Evolutionary conservation across 164 flowering plant genomes (phyloP), one percentile per base, ranked within the genome.

Genomic region (Chimonanthus praecox): DNA sequence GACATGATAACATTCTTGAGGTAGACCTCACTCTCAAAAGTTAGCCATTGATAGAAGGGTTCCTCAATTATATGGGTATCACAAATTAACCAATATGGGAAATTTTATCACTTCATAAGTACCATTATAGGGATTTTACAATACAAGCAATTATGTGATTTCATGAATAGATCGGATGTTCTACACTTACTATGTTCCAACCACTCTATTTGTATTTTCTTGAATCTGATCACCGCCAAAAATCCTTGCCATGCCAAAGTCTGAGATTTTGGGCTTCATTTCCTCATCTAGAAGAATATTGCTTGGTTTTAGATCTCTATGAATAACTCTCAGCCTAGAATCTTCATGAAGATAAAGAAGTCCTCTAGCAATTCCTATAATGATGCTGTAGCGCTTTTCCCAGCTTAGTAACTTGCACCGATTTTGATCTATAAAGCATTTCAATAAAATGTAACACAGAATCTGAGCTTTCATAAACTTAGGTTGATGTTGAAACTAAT

Each of bases 321-420:
- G 92, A 7, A 88, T 84, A 9, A 88, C 82, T 51, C 70, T 73
- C 11, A 85, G 15, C 47, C 46, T 20, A 44, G 47, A 65, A 65
- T 48, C 71, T 68, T 68, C 33, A 48, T 68, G 58, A 47, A 68
- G 71, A 68, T 68, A 68, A 7, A 68, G 5, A 11, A 68, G 20
- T 11, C 71, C 71, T 20, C 54, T 18, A 15, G 33, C 2, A 6
- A 68, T 20, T 44, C 71, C 54, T 6, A 68, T 15, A 15, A 68
- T 68, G 21, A 68, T 68, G 54, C 48, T 44, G 71, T 47, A 68
- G 43, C 58, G 71, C 58, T 47, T 68, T 15, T 47, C 33, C 54
- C 58, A 68, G 33, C 48, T 43, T 44, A 68, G n/a, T 21, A 68
- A 48, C 43, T 5, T 4, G 58, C 71, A 5, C 21, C 21, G 43